phyloP scores from a whole-genome alignment of 2,329 filamentous ascomycete genomes.

The Hypoxylon sp. region DNA sequence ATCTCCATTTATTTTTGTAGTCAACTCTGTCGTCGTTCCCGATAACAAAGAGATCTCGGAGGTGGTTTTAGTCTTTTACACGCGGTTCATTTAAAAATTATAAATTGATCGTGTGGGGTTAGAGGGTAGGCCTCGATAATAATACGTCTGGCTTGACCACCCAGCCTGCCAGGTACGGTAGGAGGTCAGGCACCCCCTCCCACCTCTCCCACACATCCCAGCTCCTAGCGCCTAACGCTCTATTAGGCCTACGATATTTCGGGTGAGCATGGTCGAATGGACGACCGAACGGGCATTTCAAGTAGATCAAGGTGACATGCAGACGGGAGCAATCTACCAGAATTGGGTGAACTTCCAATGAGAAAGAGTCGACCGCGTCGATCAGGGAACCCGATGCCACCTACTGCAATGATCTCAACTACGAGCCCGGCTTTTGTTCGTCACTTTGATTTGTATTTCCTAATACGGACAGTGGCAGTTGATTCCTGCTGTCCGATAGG shows the following conservation, averaged over 20 bases:
- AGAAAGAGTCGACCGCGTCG: conserved; percentile 27
- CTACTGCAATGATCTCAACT: conserved; percentile 44
- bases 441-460: conserved; percentile 40
- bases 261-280: conserved; percentile 24
- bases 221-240: conserved; percentile 20
- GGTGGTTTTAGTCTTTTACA: conserved; percentile 24
- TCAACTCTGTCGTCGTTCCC: conserved; percentile 21
- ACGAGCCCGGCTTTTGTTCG: conserved; percentile 45
- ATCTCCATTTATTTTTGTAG: conserved; percentile 30
- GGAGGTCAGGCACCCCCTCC: conserved; percentile 25
- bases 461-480: conserved; percentile 42
- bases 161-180: conserved; percentile 41
- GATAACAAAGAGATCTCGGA: conserved; percentile 38
- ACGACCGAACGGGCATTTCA: conserved; percentile 39
- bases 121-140: conserved; percentile 25
- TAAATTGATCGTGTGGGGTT: conserved; percentile 40
- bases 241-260: conserved; percentile 16
- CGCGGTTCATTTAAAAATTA: conserved; percentile 35
- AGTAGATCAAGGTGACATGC: conserved; percentile 46
- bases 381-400: conserved; percentile 42
- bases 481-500: conserved; percentile 42
- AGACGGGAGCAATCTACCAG: conserved; percentile 42
- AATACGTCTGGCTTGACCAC: conserved; percentile 31
- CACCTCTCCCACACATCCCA: conserved; percentile 4
- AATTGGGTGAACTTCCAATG: conserved; percentile 34